phyloP scores from a whole-genome alignment of 2,329 filamentous ascomycete genomes.

The Macrophomina tecta region DNA sequence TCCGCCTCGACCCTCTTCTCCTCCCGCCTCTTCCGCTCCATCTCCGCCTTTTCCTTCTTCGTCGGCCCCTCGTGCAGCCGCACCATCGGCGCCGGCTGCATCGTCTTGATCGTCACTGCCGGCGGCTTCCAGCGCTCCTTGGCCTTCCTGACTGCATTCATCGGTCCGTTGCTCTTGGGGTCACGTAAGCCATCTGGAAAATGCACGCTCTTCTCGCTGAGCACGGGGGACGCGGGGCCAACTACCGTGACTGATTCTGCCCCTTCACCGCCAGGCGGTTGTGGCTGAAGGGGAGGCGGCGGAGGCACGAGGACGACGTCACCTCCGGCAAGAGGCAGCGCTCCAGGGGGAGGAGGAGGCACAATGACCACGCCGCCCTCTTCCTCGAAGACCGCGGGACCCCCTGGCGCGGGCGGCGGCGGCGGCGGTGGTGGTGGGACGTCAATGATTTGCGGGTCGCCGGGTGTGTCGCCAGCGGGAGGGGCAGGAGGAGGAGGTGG shows the following conservation, averaged over 20 bases:
- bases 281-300: background rate
- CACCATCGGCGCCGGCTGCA: constrained; percentile 8
- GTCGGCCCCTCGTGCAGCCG: constrained; percentile 16
- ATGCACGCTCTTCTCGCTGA: constrained; percentile 28
- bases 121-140: background rate
- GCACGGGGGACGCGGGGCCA: constrained; percentile 6
- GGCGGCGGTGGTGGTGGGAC: constrained; percentile 1
- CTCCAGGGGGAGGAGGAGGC: constrained; percentile 1
- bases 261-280: background rate
- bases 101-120: background rate
- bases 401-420: background rate
- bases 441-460: background rate
- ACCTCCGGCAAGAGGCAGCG: background rate
- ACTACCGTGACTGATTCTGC: background rate
- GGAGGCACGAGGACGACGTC: background rate
- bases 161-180: background rate
- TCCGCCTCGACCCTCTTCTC: constrained; percentile 2
- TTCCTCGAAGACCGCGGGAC: background rate
- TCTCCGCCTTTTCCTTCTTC: constrained; percentile 16
- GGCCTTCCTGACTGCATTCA: background rate
- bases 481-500: background rate
- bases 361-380: constrained; percentile 5
- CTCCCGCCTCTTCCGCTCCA: constrained; percentile 7
- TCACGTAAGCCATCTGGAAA: constrained; percentile 26
- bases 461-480: background rate